Percentiles rank a stretch among this genome's conserved stretches.
Conservation (phyloP, 495 filamentous ascomycete genomes). For the Antarctomyces pellizariae region DNA sequence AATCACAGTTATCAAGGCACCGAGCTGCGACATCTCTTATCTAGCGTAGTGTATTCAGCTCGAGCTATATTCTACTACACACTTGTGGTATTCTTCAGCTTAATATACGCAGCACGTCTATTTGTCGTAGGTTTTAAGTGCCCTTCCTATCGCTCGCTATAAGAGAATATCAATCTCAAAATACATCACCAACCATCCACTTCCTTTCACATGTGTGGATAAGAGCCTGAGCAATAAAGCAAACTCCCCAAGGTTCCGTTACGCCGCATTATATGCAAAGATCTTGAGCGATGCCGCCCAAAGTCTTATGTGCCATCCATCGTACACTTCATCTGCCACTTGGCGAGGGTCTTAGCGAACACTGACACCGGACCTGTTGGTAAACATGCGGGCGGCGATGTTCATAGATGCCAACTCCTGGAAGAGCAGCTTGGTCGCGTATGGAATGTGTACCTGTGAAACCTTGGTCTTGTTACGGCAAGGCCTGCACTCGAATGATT, state of each 20-base stretch:
- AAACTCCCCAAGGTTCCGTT: constrained; percentile 6
- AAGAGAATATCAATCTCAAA: no score
- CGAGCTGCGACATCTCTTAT: no score
- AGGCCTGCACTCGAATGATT: constrained; percentile 83
- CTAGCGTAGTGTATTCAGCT: no score
- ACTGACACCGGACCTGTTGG: constrained; percentile 48
- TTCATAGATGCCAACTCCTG: constrained; percentile 97
- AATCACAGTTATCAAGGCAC: no score
- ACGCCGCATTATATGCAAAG: constrained; percentile 10
- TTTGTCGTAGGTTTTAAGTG: no score
- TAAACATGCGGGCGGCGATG: constrained; percentile 92
- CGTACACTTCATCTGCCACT: constrained; percentile 6
- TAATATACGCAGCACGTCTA: no score
- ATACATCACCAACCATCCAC: no score
- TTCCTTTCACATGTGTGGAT: background rate
- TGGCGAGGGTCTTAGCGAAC: constrained; percentile 25
- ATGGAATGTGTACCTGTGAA: constrained; percentile 90
- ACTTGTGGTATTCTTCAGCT: no score
- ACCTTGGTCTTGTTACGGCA: constrained; percentile 98
- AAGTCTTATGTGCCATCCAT: constrained; percentile 1
- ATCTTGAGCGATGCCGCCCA: constrained; percentile 1
- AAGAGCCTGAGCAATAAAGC: background rate
- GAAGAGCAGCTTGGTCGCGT: constrained; percentile 95
- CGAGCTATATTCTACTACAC: no score
- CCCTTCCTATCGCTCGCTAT: no score